phyloP scores from a whole-genome alignment of 2,329 filamentous ascomycete genomes.

The Beauveria asiatica region DNA sequence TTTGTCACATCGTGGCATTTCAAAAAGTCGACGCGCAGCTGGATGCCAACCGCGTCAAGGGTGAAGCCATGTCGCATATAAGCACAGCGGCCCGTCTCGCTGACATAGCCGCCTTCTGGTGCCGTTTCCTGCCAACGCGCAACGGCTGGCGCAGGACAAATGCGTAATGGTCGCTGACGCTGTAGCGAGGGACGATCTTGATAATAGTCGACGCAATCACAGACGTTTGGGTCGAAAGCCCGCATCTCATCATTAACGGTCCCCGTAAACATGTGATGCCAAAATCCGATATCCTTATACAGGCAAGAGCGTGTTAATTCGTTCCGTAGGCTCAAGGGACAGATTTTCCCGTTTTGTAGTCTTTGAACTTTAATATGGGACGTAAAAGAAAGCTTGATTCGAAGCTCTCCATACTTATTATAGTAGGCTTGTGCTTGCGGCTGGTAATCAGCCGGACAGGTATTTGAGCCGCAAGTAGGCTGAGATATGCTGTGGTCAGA shows the following conservation, averaged over 20 bases:
- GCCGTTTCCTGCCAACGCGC: background rate
- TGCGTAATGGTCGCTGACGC: background rate
- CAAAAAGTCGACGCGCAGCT: background rate
- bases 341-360: background rate
- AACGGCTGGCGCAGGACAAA: background rate
- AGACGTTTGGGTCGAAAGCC: background rate
- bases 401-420: background rate
- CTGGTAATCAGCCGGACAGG: background rate
- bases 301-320: fast-evolving
- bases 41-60: background rate
- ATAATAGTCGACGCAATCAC: background rate
- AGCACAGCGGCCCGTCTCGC: background rate
- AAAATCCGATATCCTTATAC: background rate
- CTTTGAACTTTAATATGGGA: background rate
- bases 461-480: background rate
- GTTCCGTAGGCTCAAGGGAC: background rate
- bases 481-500: background rate
- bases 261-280: background rate
- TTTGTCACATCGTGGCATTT: background rate
- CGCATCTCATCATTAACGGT: background rate
- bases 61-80: background rate
- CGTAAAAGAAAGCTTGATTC: background rate
- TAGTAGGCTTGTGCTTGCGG: background rate
- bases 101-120: background rate
- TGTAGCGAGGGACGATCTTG: background rate